These are phyloP conservation scores for Penicillium polonicum DNA, from an alignment of 2,329 filamentous ascomycete genomes.

Conservation along the genomic window DNA sequence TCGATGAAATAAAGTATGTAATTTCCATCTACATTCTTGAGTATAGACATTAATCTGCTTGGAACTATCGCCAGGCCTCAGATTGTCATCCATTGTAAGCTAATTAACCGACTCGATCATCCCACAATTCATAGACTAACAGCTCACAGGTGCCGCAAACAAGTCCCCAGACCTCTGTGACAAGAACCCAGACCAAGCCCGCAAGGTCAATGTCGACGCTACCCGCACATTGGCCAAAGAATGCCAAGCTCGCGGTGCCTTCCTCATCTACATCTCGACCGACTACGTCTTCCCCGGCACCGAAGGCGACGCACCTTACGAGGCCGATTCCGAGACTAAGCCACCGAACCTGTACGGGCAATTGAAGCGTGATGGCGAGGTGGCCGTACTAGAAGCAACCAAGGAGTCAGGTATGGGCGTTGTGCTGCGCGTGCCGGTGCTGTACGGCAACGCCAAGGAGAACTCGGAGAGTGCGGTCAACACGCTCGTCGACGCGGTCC, in stretches of 20 bases:
- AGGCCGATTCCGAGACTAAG: conserved; percentile 58
- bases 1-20: conserved; percentile 55
- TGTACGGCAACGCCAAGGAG: conserved; percentile 75
- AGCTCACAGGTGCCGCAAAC: conserved; percentile 70
- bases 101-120: not conserved
- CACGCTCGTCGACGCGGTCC: conserved; percentile 71
- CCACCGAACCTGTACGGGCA: conserved; percentile 79
- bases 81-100: conserved; percentile 77
- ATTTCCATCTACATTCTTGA: too few species aligned
- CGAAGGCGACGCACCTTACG: conserved; percentile 83
- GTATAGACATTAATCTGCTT: conserved; percentile 3
- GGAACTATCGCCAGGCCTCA: conserved; percentile 56
- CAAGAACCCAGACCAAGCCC: conserved; percentile 71
- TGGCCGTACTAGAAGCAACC: conserved; percentile 65
- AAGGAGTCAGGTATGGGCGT: conserved; percentile 58
- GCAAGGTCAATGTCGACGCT: conserved; percentile 70
- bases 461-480: conserved; percentile 79
- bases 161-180: conserved; percentile 85
- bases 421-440: conserved; percentile 75
- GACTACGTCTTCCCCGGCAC: conserved; percentile 77
- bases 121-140: conserved; percentile 13
- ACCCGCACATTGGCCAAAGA: conserved; percentile 64
- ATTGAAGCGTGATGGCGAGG: conserved; percentile 69
- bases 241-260: conserved; percentile 55
- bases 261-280: conserved; percentile 64